Percentiles rank a stretch among this genome's conserved stretches.
Evolutionary conservation across 495 filamentous ascomycete species (phyloP).

Genomic region (Viridothelium virens): DNA sequence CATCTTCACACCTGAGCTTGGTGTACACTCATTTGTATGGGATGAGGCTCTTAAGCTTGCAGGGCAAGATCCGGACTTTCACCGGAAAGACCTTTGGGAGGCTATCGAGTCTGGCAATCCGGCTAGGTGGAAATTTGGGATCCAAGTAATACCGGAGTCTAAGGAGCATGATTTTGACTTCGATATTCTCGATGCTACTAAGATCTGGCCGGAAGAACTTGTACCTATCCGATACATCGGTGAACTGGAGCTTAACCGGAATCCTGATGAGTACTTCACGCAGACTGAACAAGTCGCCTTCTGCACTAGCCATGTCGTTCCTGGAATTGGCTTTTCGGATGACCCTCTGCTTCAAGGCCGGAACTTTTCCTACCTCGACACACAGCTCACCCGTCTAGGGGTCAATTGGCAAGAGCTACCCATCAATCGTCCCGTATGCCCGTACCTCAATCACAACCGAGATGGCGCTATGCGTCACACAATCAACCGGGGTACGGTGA

Average conservation of each 20-base stretch:
- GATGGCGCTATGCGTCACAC: slow-evolving; percentile 60
- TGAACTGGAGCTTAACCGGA: slow-evolving; percentile 73
- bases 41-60: slow-evolving; percentile 78
- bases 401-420: slow-evolving; percentile 82
- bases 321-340: slow-evolving; percentile 79
- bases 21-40: slow-evolving; percentile 80
- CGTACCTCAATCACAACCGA: slow-evolving; percentile 72
- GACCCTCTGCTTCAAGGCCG: slow-evolving; percentile 77
- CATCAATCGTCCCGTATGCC: slow-evolving; percentile 71
- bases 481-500: slow-evolving; percentile 62
- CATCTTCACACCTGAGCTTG: slow-evolving; percentile 65
- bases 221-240: slow-evolving; percentile 75
- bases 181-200: slow-evolving; percentile 86
- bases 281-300: slow-evolving; percentile 82
- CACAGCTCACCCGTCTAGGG: slow-evolving; percentile 73
- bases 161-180: slow-evolving; percentile 78
- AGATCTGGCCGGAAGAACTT: slow-evolving; percentile 80
- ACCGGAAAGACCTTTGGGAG: slow-evolving; percentile 71
- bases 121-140: slow-evolving; percentile 77
- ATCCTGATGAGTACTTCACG: slow-evolving; percentile 77
- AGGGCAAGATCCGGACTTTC: slow-evolving; percentile 82
- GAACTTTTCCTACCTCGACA: slow-evolving; percentile 85
- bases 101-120: slow-evolving; percentile 69
- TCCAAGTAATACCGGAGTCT: slow-evolving; percentile 65
- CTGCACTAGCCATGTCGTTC: slow-evolving; percentile 77